phyloP scores from a whole-genome alignment of 2,329 filamentous ascomycete genomes.

The Pseudogymnoascus verrucosus region DNA sequence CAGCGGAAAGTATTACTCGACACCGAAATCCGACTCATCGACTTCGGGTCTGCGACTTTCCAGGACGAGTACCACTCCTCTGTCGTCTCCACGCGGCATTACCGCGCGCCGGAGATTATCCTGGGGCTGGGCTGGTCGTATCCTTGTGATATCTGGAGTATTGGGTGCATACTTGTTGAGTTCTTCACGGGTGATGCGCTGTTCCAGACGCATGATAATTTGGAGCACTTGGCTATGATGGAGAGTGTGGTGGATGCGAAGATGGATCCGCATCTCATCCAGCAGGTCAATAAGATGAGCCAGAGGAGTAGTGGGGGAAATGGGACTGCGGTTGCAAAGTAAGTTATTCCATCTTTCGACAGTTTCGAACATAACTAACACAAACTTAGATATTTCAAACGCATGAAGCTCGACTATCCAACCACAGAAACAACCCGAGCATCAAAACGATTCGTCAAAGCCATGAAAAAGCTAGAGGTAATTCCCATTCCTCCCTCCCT shows the following conservation, averaged over 20 bases:
- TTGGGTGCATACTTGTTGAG: slow-evolving; percentile 64
- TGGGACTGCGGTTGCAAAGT: slow-evolving; percentile 57
- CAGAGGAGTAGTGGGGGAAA: slow-evolving; percentile 39
- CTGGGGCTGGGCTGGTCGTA: slow-evolving; percentile 64
- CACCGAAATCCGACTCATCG: slow-evolving; percentile 62
- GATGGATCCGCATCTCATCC: slow-evolving; percentile 52
- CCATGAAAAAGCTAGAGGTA: slow-evolving; percentile 62
- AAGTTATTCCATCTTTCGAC: slow-evolving; percentile 22
- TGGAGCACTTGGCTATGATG: slow-evolving; percentile 71
- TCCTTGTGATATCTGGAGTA: slow-evolving; percentile 67
- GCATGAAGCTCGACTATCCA: slow-evolving; percentile 57
- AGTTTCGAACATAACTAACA: slow-evolving; percentile 19
- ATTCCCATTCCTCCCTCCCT: slow-evolving; percentile 24
- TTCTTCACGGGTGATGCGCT: slow-evolving; percentile 65
- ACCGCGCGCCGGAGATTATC: slow-evolving; percentile 63
- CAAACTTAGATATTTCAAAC: slow-evolving; percentile 44
- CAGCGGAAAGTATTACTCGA: slow-evolving; percentile 58
- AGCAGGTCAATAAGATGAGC: slow-evolving; percentile 48
- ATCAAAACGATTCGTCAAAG: slow-evolving; percentile 59
- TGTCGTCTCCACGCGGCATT: slow-evolving; percentile 62
- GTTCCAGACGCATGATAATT: slow-evolving; percentile 65
- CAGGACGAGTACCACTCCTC: slow-evolving; percentile 67
- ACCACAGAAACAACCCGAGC: slow-evolving; percentile 54
- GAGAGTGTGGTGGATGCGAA: slow-evolving; percentile 54
- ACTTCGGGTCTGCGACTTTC: slow-evolving; percentile 65